Conservation (phyloP, 177 flowering plant genomes). For the Vitis hybrid region DNA sequence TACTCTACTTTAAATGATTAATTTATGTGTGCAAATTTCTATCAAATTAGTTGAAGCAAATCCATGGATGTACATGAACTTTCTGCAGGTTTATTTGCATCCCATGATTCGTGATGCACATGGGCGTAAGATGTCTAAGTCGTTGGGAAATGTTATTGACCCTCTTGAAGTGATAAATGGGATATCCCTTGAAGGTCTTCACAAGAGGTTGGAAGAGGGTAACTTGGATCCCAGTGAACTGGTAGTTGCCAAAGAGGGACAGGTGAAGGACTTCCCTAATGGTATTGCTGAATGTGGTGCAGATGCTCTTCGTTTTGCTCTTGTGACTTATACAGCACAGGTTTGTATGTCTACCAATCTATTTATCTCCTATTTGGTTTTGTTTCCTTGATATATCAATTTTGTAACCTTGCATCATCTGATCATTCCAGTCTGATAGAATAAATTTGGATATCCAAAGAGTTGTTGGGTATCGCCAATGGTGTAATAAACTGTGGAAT, state of each 20-base stretch:
- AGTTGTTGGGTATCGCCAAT: conserved; percentile 96
- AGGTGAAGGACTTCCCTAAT: conserved; percentile 75
- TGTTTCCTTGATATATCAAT: background rate
- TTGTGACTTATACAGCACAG: conserved; percentile 92
- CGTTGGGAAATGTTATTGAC: conserved; percentile 93
- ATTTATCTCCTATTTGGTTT: background rate
- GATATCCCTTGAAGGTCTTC: conserved; percentile 75
- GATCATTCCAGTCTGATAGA: conserved; percentile 74
- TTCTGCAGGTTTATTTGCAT: conserved; percentile 81
- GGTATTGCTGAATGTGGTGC: conserved; percentile 96
- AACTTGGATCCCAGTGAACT: conserved; percentile 69
- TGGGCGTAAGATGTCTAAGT: conserved; percentile 98
- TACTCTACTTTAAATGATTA: background rate
- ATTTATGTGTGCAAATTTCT: background rate
- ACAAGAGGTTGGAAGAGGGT: conserved; percentile 84
- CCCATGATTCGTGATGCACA: conserved; percentile 99
- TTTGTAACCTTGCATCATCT: background rate
- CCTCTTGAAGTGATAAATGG: conserved; percentile 97
- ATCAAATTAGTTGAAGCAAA: background rate
- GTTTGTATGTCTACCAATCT: conserved; percentile 25
- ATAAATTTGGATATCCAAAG: conserved; percentile 91
- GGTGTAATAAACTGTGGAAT: conserved; percentile 99
- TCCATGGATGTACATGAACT: background rate
- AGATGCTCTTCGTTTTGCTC: conserved; percentile 89
- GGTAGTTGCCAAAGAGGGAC: conserved; percentile 75